Evolutionary conservation across 2,329 filamentous ascomycete species (phyloP).

Genomic region (Periconia sp.): DNA sequence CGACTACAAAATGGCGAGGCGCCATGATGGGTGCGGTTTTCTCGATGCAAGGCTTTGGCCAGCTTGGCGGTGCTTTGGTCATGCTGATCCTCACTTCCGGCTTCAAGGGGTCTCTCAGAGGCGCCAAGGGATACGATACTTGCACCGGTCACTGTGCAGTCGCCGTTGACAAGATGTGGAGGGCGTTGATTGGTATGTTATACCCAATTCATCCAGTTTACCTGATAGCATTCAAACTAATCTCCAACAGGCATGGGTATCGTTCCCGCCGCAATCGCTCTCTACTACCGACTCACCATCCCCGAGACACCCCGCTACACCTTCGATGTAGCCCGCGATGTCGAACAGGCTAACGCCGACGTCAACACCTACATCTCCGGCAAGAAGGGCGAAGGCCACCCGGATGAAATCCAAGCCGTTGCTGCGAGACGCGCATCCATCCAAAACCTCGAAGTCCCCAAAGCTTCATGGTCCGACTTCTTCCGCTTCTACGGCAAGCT

Average conservation of each 20-base stretch:
- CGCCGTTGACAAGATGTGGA: slow-evolving; percentile 46
- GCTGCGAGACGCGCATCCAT: slow-evolving; percentile 57
- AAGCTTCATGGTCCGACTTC: slow-evolving; percentile 75
- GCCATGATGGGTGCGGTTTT: slow-evolving; percentile 49
- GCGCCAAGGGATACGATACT: slow-evolving; percentile 18
- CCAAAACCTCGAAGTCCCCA: slow-evolving; percentile 62
- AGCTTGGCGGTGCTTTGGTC: slow-evolving; percentile 41
- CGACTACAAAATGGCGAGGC: slow-evolving; percentile 44
- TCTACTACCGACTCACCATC: slow-evolving; percentile 47
- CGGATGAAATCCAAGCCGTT: slow-evolving; percentile 69
- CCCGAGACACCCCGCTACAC: slow-evolving; percentile 47
- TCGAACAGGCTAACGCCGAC: slow-evolving; percentile 63
- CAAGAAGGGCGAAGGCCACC: slow-evolving; percentile 59
- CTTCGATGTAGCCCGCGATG: slow-evolving; percentile 45
- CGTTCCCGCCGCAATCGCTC: slow-evolving; percentile 44
- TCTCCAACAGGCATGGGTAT: slow-evolving; percentile 52
- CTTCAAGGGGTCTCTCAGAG: slow-evolving; percentile 32
- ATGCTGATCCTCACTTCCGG: slow-evolving; percentile 35
- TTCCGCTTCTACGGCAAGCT: slow-evolving; percentile 67
- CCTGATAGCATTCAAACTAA: not conserved
- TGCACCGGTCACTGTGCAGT: slow-evolving; percentile 34
- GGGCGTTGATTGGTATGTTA: slow-evolving; percentile 48
- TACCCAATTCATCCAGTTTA: not conserved
- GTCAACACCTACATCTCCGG: slow-evolving; percentile 74
- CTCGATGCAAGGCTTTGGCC: slow-evolving; percentile 47